phyloP scores from a whole-genome alignment of 108 stramenopile genomes.

The Fragilariopsis cylindrus region DNA sequence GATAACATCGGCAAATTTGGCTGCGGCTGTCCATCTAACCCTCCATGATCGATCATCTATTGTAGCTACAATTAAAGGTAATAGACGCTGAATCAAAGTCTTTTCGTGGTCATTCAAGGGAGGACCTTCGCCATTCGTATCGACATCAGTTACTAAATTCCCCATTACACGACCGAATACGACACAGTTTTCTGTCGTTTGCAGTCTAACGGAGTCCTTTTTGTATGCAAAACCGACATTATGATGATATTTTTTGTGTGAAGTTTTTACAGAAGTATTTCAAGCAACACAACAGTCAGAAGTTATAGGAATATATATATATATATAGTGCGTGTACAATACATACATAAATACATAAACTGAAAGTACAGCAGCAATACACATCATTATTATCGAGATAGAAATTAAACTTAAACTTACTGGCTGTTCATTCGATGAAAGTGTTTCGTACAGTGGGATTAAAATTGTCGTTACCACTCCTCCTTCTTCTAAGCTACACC shows the following conservation, averaged over 20 bases:
- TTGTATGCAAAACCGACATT: neutral
- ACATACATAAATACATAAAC: neutral
- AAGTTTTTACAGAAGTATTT: neutral
- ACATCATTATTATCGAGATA: neutral
- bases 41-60: conserved; percentile 95
- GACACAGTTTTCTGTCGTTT: conserved; percentile 90
- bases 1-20: conserved; percentile 83
- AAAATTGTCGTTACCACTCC: conserved; percentile 51
- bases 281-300: neutral
- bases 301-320: neutral
- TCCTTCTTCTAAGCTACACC: conserved; percentile 38
- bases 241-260: neutral
- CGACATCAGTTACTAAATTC: conserved; percentile 15
- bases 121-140: conserved; percentile 15
- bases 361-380: neutral
- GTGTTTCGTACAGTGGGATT: conserved; percentile 74
- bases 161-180: conserved; percentile 78
- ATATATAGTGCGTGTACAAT: neutral
- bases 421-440: conserved; percentile 91
- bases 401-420: conserved; percentile 18
- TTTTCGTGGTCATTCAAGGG: conserved; percentile 28
- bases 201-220: conserved; percentile 91
- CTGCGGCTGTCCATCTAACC: conserved; percentile 93
- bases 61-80: conserved; percentile 81
- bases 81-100: conserved; percentile 53